Base-by-base conservation (phyloP, 805 yeast genomes). In the Spathaspora arborariae region DNA sequence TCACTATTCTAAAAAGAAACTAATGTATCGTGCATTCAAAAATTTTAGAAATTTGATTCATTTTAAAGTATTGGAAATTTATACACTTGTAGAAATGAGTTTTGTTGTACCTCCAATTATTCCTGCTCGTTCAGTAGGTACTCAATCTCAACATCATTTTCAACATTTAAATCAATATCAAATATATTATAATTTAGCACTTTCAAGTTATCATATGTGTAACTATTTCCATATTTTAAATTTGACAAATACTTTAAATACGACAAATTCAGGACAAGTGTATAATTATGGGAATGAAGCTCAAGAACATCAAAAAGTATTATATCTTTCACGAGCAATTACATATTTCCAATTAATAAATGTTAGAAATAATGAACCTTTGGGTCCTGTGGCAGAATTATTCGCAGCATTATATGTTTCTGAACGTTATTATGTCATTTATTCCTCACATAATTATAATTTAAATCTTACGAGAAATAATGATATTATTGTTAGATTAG, bases 321-420 rank as follows among this genome's bases (percentile, higher is more conserved):
- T 59, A 22, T 52, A 65, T 49, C 52, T 65, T 21, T 50, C 62
- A 34, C 56, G 60, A 37, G 57, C 67, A n/a, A 57, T 68, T 20
- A 56, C 67, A 8, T 64, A 55, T 45, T 66, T 55, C 48, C 69
- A 65, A 45, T 49, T 67, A 24, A 62, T 68, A 16, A 57, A 63
- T 45, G 44, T 61, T 24, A 62, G 59, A 16, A 50, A 58, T 26
- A 54, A 56, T 20, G 57, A 59, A 33, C 45, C 48, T 36, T 47
- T 51, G 2, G 49, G 54, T 2, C 65, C 64, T 45, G 43, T 66
- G 34, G 56, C 56, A 44, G 72, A 68, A 47, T 56, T 68, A 36
- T 67, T 56, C 49, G 70, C 65, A 47, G 53, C 49, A 35, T 53
- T 68, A 37, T 64, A 56, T 45, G 50, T 60, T 3, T 49, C 53